Percentiles rank a stretch among this genome's conserved stretches.
These are phyloP conservation scores for Elongisporangium prolatum DNA, from an alignment of 352 stramenopile genomes.

Conservation along the genomic window DNA sequence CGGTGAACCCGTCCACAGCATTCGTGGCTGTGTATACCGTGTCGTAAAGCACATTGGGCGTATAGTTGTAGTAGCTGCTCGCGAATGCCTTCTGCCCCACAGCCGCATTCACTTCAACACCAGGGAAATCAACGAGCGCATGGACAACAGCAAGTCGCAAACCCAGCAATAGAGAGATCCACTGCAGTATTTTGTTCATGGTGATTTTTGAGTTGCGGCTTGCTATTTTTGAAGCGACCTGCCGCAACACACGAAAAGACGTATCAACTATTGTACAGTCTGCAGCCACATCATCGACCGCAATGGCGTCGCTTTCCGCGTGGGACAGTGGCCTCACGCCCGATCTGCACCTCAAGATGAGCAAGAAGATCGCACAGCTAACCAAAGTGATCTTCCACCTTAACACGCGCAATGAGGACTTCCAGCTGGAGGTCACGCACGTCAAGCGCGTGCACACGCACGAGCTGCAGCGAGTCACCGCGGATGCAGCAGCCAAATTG, in stretches of 20 bases:
- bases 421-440: slow-evolving; percentile 60
- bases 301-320: slow-evolving; percentile 11
- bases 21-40: slow-evolving; percentile 53
- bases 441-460: slow-evolving; percentile 24
- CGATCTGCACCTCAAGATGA: slow-evolving; percentile 91
- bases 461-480: slow-evolving; percentile 45
- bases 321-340: slow-evolving; percentile 11
- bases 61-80: slow-evolving; percentile 76
- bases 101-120: slow-evolving; percentile 65
- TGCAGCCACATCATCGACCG: slow-evolving; percentile 17
- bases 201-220: background rate
- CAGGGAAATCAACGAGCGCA: slow-evolving; percentile 43
- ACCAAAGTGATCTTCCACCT: slow-evolving; percentile 94
- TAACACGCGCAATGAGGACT: slow-evolving; percentile 93
- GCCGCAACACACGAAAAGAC: slow-evolving; percentile 3
- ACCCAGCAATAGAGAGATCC: slow-evolving; percentile 7
- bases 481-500: slow-evolving; percentile 54
- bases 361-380: slow-evolving; percentile 93
- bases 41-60: slow-evolving; percentile 56
- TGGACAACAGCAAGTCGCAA: background rate
- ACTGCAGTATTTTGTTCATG: too few relatives aligned
- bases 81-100: slow-evolving; percentile 44
- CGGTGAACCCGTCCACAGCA: slow-evolving; percentile 65
- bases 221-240: slow-evolving; percentile 14
- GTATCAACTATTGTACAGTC: background rate